A percentile compares a stretch with the other conserved stretches of the same genome.
These are phyloP conservation scores for Daldinia loculata DNA, from an alignment of 495 filamentous ascomycete genomes.

Conservation along the genomic window DNA sequence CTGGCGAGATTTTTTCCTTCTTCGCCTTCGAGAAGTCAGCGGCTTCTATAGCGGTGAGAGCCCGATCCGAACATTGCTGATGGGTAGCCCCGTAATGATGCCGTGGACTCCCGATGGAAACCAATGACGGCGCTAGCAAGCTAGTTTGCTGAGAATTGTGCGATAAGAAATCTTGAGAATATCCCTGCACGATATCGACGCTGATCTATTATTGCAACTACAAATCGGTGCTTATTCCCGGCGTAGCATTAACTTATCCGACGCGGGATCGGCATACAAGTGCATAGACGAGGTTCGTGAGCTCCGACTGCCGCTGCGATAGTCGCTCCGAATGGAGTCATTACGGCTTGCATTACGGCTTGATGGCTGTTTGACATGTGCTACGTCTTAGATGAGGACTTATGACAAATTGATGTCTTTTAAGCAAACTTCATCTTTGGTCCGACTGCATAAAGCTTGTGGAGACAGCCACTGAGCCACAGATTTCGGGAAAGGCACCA, in stretches of 20 bases:
- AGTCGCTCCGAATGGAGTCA: slow-evolving; percentile 31
- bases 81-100: slow-evolving; percentile 2
- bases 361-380: slow-evolving; percentile 1
- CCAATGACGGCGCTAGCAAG: slow-evolving; percentile 17
- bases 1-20: background rate
- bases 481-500: background rate
- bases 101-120: slow-evolving; percentile 8
- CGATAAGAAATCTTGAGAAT: slow-evolving; percentile 2
- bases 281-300: slow-evolving; percentile 20
- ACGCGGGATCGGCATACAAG: slow-evolving; percentile 35
- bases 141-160: background rate
- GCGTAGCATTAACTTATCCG: slow-evolving; percentile 19
- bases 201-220: slow-evolving; percentile 20
- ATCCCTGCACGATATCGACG: slow-evolving; percentile 3
- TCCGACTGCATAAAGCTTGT: background rate
- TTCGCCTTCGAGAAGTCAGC: background rate
- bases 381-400: background rate
- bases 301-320: slow-evolving; percentile 43
- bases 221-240: slow-evolving; percentile 38
- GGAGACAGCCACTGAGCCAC: background rate
- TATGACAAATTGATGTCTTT: background rate
- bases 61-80: slow-evolving; percentile 17
- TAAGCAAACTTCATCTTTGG: background rate
- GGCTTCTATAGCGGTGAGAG: slow-evolving; percentile 30
- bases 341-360: slow-evolving; percentile 13